Base-by-base conservation (phyloP, 1,284 basidiomycete genomes). In the Rhodotorula sp. region DNA sequence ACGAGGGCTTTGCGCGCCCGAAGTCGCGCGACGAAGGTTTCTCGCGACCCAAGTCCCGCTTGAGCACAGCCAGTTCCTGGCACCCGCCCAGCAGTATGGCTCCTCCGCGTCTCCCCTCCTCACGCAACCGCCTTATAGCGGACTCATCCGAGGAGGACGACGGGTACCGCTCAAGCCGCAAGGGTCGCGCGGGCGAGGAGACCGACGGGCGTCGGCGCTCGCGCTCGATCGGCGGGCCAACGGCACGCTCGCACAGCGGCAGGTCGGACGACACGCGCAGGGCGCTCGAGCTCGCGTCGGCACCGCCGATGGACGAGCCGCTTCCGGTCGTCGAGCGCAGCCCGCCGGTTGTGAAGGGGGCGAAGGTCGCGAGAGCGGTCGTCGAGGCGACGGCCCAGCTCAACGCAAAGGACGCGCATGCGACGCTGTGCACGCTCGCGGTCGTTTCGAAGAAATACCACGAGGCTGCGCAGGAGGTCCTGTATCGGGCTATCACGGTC, bases 401-500 rank as follows among this genome's bases (percentile, higher is more conserved):
- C 32, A 25, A 15, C 19, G 29, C 2, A n/a, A 37, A 7, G n/a
- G 29, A 21, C 7, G 44, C 1, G 36, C 29, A 9, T 27, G 37
- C 8, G 10, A 48, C 53, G 50, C 51, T 71, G 2, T 55, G 55
- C 5, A 32, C 36, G 8, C 46, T 71, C 3, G 36, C 62, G 53
- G 36, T 10, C 3, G 72, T 74, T 21, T 65, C 63, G 29, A 50
- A 29, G 32, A 37, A 34, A 34, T 66, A 63, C 57, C 22, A 51
- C 25, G 22, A 39, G 3, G 46, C 61, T 22, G 50, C 56, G 15
- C 19, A 36, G 21, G 21, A 32, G 10, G 55, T 46, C 1, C 46
- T 74, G 10, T 74, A 60, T 41, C 12, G 41, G 3, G 1, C 32
- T 3, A 15, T 71, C 36, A 17, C 21, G 29, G 13, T 74, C 46